Evolutionary conservation across 2,329 filamentous ascomycete species (phyloP).

Genomic region (Sphaerostilbella broomeana): DNA sequence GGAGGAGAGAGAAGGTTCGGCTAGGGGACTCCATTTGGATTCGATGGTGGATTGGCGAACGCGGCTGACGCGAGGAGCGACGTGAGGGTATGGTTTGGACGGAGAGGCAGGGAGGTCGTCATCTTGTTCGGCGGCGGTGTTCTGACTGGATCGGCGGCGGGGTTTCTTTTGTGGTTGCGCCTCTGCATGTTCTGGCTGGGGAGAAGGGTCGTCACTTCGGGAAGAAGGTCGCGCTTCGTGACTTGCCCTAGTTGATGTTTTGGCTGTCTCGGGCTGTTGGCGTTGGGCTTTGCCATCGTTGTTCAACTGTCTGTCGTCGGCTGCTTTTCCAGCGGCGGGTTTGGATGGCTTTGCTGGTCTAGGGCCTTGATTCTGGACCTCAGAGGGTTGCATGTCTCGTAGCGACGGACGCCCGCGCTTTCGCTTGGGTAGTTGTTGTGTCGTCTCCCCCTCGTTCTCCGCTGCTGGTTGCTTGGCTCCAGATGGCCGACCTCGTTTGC

Average conservation of each 20-base stretch:
- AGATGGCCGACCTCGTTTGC: constrained; percentile 18
- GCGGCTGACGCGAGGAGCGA: constrained; percentile 43
- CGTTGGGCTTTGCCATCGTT: neutral
- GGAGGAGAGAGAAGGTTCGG: constrained; percentile 46
- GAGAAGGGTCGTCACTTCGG: neutral
- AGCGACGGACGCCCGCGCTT: constrained; percentile 21
- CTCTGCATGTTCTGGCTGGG: neutral
- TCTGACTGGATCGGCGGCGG: constrained; percentile 16
- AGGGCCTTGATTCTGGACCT: too few species aligned
- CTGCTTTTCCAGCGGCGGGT: neutral
- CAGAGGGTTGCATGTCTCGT: constrained; percentile 6
- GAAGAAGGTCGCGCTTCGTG: neutral
- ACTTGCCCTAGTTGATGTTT: neutral
- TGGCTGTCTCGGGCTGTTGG: constrained; percentile 5
- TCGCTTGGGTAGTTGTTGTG: constrained; percentile 5
- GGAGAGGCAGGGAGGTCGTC: constrained; percentile 23
- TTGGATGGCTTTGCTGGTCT: neutral
- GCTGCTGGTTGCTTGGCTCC: constrained; percentile 10
- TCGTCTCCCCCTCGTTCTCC: neutral
- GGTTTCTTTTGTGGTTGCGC: constrained; percentile 1
- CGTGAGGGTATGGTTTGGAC: constrained; percentile 39
- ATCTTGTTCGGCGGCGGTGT: constrained; percentile 15
- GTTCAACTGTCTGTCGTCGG: constrained; percentile 1
- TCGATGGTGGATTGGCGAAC: constrained; percentile 61
- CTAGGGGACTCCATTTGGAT: constrained; percentile 58